These are phyloP conservation scores for Penicillium lagena DNA, from an alignment of 495 filamentous ascomycete genomes.

Conservation along the genomic window DNA sequence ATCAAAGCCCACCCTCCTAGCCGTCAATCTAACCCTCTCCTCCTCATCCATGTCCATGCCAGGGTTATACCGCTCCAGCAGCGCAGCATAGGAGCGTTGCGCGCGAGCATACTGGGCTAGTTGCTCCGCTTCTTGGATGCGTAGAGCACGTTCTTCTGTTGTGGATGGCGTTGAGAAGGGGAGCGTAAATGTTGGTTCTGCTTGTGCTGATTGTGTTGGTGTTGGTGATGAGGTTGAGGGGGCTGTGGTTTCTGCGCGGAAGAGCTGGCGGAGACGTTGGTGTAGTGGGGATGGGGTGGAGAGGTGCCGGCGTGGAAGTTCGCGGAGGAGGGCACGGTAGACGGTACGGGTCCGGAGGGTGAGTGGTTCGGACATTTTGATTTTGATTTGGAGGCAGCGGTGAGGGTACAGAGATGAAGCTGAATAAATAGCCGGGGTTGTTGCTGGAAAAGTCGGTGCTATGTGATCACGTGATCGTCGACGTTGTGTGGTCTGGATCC, in stretches of 20 bases:
- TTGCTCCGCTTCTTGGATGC: constrained; percentile 63
- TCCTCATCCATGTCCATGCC: constrained; percentile 80
- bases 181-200: not conserved
- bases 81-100: constrained; percentile 70
- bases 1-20: constrained; percentile 82
- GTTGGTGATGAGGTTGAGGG: constrained; percentile 2
- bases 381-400: not conserved
- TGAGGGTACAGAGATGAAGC: not conserved
- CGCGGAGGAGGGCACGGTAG: constrained; percentile 86
- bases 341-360: constrained; percentile 58
- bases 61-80: constrained; percentile 90
- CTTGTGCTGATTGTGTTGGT: too few species aligned
- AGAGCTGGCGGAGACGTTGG: constrained; percentile 48
- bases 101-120: constrained; percentile 71
- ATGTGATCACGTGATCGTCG: not conserved
- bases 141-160: constrained; percentile 9
- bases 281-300: constrained; percentile 53
- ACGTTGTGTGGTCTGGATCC: too few species aligned
- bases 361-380: constrained; percentile 16
- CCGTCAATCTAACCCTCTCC: constrained; percentile 75
- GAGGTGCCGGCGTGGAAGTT: constrained; percentile 68
- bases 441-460: not conserved
- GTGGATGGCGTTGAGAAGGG: constrained; percentile 10
- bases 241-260: constrained; percentile 19
- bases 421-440: not conserved